These are phyloP conservation scores for Penicillium concentricum DNA, from an alignment of 2,329 filamentous ascomycete species.

Conservation along the genomic window DNA sequence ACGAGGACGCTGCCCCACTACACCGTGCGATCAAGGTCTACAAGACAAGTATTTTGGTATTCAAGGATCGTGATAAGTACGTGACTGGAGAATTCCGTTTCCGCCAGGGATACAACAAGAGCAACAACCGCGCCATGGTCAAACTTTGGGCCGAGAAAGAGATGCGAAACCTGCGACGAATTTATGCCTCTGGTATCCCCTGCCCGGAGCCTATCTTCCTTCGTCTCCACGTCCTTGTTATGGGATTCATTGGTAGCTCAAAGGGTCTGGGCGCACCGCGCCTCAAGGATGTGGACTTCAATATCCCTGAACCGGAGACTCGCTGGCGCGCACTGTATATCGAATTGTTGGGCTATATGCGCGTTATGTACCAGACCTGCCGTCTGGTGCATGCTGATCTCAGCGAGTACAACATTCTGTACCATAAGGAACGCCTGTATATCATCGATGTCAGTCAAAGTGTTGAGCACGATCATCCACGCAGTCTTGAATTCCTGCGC, in stretches of 20 bases:
- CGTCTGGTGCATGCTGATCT: slow-evolving; percentile 91
- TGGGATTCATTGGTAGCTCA: slow-evolving; percentile 86
- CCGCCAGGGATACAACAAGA: slow-evolving; percentile 86
- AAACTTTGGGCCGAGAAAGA: slow-evolving; percentile 99
- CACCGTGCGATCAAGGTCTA: slow-evolving; percentile 97
- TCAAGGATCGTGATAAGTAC: slow-evolving; percentile 96
- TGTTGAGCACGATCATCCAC: slow-evolving; percentile 93
- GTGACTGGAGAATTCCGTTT: slow-evolving; percentile 94
- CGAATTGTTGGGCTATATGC: slow-evolving; percentile 84
- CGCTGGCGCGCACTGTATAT: slow-evolving; percentile 79
- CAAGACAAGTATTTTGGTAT: slow-evolving; percentile 95
- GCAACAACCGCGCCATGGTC: slow-evolving; percentile 94
- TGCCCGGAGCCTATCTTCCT: slow-evolving; percentile 87
- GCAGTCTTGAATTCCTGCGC: slow-evolving; percentile 86
- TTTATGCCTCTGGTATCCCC: slow-evolving; percentile 80
- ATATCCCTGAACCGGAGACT: slow-evolving; percentile 64
- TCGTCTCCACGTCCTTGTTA: slow-evolving; percentile 90
- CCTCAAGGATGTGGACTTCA: slow-evolving; percentile 78
- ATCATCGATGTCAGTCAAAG: slow-evolving; percentile 98
- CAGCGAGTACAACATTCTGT: slow-evolving; percentile 97
- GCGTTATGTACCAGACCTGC: slow-evolving; percentile 88
- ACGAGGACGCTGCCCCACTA: slow-evolving; percentile 51
- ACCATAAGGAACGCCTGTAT: slow-evolving; percentile 77
- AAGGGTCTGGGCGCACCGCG: slow-evolving; percentile 87
- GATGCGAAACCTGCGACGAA: slow-evolving; percentile 85